Conservation (phyloP, 78 protist genomes). For the Dictyostelium discoideum region DNA sequence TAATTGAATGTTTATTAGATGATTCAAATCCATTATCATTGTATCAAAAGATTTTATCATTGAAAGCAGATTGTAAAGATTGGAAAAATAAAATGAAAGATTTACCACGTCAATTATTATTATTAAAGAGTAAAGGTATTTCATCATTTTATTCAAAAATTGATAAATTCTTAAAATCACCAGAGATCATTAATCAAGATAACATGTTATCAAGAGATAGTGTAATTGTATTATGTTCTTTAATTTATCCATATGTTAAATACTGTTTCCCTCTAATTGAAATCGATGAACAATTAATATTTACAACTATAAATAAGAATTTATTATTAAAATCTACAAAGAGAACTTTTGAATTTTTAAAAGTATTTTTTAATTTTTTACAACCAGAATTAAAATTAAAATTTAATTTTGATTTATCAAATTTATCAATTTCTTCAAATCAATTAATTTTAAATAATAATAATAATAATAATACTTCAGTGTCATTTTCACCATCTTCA, state of each 20-base stretch:
- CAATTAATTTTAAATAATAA: background rate
- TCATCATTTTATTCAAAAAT: conserved; percentile 29
- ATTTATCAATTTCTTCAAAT: background rate
- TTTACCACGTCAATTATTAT: conserved; percentile 22
- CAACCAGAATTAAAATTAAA: conserved; percentile 15
- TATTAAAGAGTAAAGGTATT: conserved; percentile 36
- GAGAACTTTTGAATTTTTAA: conserved; percentile 14
- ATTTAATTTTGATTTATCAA: background rate
- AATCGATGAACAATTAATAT: conserved; percentile 14
- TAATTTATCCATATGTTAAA: conserved; percentile 13
- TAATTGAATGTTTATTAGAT: background rate
- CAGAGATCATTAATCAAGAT: background rate
- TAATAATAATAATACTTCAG: too few relatives aligned
- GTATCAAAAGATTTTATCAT: background rate
- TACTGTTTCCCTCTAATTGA: conserved; percentile 22
- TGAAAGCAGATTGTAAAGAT: background rate
- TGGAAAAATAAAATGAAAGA: conserved; percentile 9
- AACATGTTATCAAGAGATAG: background rate
- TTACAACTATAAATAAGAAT: conserved; percentile 11
- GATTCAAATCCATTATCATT: conserved; percentile 1
- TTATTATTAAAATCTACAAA: background rate
- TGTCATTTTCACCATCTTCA: background rate
- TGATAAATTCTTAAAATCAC: conserved; percentile 3
- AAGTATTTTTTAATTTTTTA: conserved; percentile 11
- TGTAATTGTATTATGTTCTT: background rate